These are phyloP conservation scores for Petrea volubilis DNA, from an alignment of 257 asterid species.

Conservation along the genomic window DNA sequence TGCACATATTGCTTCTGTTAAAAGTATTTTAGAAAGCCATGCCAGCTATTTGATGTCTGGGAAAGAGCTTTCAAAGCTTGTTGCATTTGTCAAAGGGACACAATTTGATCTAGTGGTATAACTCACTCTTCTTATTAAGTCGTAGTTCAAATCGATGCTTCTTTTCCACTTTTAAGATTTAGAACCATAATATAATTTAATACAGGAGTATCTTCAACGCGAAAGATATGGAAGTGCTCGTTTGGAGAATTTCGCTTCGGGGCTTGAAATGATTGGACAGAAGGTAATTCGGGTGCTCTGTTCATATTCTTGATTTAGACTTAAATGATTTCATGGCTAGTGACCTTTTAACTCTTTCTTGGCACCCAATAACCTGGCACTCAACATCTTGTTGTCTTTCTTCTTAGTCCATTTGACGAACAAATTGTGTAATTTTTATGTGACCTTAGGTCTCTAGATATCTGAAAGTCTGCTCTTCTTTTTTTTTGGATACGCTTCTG, in stretches of 20 bases:
- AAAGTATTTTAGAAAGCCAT: conserved; percentile 92
- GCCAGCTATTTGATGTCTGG: conserved; percentile 98
- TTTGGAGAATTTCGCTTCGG: conserved; percentile 90
- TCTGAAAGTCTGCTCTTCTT: neutral
- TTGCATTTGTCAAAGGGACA: conserved; percentile 99
- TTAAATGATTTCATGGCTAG: conserved; percentile 4
- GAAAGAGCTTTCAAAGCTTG: conserved; percentile 96
- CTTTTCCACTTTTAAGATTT: conserved; percentile 6
- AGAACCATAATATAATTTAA: conserved; percentile 25
- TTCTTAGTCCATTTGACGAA: neutral
- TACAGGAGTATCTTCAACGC: conserved; percentile 95
- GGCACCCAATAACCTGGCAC: neutral
- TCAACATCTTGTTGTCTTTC: neutral
- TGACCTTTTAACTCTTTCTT: conserved; percentile 9
- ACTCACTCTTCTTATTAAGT: conserved; percentile 22
- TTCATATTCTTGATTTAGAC: conserved; percentile 13
- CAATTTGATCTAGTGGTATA: conserved; percentile 96
- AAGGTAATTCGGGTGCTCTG: conserved; percentile 55
- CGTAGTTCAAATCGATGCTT: conserved; percentile 9
- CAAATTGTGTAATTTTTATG: neutral
- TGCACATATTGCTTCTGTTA: conserved; percentile 94
- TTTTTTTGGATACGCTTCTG: neutral
- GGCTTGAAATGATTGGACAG: conserved; percentile 91
- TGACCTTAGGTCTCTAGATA: conserved; percentile 1
- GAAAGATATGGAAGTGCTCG: conserved; percentile 95